Conservation (phyloP, 2,329 filamentous ascomycete genomes). For the Karstenula rhodostoma region DNA sequence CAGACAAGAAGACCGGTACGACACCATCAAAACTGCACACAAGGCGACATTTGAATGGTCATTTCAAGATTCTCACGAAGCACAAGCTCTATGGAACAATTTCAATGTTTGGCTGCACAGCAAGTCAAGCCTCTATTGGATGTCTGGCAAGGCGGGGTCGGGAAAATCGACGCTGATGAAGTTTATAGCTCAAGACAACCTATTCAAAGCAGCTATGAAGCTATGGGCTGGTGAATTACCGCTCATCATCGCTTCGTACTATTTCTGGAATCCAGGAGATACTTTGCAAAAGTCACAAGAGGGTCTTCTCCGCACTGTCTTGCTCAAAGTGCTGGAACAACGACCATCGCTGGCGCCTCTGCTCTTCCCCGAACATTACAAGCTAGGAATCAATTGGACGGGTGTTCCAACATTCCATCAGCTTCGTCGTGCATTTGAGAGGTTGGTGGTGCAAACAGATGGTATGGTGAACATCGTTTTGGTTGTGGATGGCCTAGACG, state of each 20-base stretch:
- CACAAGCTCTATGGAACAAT: not conserved
- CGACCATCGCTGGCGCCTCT: not conserved
- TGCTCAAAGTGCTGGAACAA: slow-evolving; percentile 12
- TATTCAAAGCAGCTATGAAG: not conserved
- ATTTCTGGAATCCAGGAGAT: slow-evolving; percentile 18
- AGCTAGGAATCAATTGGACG: not conserved
- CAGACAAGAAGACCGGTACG: not conserved
- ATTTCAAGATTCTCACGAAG: not conserved
- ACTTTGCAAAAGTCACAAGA: slow-evolving; percentile 16
- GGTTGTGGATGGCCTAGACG: slow-evolving; percentile 12
- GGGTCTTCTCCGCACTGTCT: slow-evolving; percentile 8
- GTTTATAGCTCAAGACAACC: slow-evolving; percentile 2
- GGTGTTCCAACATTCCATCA: not conserved
- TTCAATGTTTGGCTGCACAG: slow-evolving; percentile 4
- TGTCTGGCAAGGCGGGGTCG: slow-evolving; percentile 12
- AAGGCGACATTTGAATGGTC: slow-evolving; percentile 9
- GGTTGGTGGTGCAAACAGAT: not conserved
- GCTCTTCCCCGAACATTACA: not conserved
- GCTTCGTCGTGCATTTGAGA: not conserved
- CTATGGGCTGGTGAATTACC: not conserved
- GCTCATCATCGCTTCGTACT: not conserved
- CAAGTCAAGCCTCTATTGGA: slow-evolving; percentile 3
- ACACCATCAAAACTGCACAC: not conserved
- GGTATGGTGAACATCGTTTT: not conserved
- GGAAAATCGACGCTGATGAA: slow-evolving; percentile 29